Evolutionary conservation across 345 rosid species (phyloP).

Genomic region (Citrus glauca): DNA sequence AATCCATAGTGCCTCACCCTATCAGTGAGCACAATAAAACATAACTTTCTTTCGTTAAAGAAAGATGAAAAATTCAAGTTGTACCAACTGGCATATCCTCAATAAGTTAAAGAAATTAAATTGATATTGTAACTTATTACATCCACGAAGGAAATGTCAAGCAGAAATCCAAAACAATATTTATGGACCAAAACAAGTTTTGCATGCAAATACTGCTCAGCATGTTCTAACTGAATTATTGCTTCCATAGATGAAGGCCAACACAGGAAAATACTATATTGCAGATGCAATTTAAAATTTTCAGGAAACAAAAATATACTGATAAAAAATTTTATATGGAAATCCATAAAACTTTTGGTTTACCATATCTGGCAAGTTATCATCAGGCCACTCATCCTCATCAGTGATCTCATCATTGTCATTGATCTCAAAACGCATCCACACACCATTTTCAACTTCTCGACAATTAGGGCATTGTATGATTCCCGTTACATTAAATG

Average conservation of each 20-base stretch:
- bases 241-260: neutral
- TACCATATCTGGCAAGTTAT: neutral
- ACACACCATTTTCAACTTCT: slow-evolving; percentile 19
- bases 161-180: neutral
- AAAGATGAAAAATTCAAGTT: neutral
- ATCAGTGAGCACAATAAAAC: neutral
- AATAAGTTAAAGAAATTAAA: neutral
- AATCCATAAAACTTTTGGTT: neutral
- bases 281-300: neutral
- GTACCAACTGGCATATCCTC: neutral
- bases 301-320: neutral
- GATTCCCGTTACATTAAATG: slow-evolving; percentile 15
- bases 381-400: neutral
- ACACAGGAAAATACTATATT: neutral
- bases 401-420: neutral
- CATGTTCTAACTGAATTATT: neutral
- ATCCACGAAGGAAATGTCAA: neutral
- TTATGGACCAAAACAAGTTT: neutral
- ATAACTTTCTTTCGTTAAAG: neutral
- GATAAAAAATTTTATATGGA: neutral
- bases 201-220: neutral
- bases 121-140: neutral
- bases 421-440: slow-evolving; percentile 12
- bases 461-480: slow-evolving; percentile 37
- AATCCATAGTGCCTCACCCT: neutral